Evolutionary conservation across 2,329 filamentous ascomycete genomes (phyloP).

Genomic region (Balansia obtecta): DNA sequence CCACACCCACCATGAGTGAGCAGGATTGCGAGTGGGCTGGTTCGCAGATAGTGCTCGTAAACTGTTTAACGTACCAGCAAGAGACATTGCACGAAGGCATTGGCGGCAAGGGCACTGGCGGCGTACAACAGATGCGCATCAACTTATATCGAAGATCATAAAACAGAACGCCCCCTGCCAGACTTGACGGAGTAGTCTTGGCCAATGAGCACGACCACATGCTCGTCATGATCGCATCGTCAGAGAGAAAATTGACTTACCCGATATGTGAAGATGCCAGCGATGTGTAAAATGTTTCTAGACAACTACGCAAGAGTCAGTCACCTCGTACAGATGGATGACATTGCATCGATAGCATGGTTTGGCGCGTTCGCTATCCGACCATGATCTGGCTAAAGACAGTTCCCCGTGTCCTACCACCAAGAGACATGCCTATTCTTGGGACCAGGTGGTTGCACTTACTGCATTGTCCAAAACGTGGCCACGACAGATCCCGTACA

Average conservation of each 20-base stretch:
- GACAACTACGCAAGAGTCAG: conserved; percentile 14
- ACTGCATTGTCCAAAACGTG: conserved; percentile 3
- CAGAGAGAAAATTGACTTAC: conserved; percentile 33
- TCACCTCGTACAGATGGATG: conserved; percentile 7
- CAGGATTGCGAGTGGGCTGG: background rate
- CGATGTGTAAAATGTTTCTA: conserved; percentile 67
- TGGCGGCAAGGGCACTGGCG: conserved; percentile 69
- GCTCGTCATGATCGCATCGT: background rate
- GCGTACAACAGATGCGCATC: conserved; percentile 68
- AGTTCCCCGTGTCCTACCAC: background rate
- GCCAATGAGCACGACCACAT: background rate
- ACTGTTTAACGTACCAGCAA: conserved; percentile 42
- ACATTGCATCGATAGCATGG: background rate
- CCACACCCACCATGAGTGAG: background rate
- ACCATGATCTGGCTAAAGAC: conserved; percentile 22
- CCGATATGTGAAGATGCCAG: conserved; percentile 78
- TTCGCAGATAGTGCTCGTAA: conserved; percentile 1
- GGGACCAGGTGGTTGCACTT: background rate
- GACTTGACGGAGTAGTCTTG: background rate
- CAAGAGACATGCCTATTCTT: background rate
- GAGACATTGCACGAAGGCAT: conserved; percentile 63
- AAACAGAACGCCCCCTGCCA: no score
- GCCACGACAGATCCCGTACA: conserved; percentile 4
- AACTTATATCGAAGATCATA: conserved; percentile 29
- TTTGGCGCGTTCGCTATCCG: conserved; percentile 8